Evolutionary conservation across 192 early-diverging fungal species (phyloP).

Genomic region (Coemansia sp.): DNA sequence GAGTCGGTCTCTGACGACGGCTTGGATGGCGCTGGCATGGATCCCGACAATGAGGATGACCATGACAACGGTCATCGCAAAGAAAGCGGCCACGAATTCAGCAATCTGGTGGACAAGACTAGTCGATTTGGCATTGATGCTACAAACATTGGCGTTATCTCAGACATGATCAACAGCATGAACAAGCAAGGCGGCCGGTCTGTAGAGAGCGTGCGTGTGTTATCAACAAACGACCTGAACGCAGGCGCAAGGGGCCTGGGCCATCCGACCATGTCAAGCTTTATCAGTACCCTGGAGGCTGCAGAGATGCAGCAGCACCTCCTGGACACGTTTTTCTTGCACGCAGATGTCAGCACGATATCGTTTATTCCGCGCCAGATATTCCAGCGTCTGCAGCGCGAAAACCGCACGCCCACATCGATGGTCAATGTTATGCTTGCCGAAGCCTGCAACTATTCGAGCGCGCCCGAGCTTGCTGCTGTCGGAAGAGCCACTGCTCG

Average conservation of each 20-base stretch:
- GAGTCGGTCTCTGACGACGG: background rate
- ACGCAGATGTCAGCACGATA: conserved; percentile 39
- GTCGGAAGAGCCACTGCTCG: conserved; percentile 19
- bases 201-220: conserved; percentile 13
- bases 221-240: background rate
- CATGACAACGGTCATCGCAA: background rate
- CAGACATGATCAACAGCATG: conserved; percentile 29
- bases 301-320: conserved; percentile 24
- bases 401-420: conserved; percentile 26
- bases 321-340: conserved; percentile 44
- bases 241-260: background rate
- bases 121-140: conserved; percentile 38
- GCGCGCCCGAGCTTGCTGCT: conserved; percentile 13
- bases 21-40: background rate
- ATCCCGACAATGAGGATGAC: background rate
- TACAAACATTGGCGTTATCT: conserved; percentile 28
- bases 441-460: conserved; percentile 37
- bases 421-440: conserved; percentile 50
- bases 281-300: conserved; percentile 10
- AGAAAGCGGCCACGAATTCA: conserved; percentile 10
- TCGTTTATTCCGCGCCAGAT: conserved; percentile 46
- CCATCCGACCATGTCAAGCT: background rate
- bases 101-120: conserved; percentile 27
- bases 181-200: conserved; percentile 3
- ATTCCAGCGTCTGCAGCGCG: conserved; percentile 24